Evolutionary conservation across 2,329 filamentous ascomycete species (phyloP), one percentile per base, ranked within the genome.

Genomic region (Xylariales sp.): DNA sequence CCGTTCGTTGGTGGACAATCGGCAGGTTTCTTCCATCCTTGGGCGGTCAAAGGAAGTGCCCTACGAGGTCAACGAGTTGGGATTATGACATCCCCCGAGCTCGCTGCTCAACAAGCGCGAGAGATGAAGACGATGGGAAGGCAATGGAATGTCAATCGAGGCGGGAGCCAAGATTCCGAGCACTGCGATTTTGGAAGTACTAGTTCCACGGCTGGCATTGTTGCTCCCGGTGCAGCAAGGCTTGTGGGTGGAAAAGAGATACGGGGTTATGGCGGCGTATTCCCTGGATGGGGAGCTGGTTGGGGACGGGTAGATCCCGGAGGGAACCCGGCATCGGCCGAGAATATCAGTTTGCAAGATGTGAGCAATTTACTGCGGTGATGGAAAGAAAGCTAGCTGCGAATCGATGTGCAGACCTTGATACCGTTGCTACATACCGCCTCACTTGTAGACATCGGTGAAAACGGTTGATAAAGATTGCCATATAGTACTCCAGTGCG

Each of bases 1-100:
- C 69, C 68, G 0, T 74, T 77, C 46, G 41, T 48, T 3, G 72
- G 71, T n/a, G 73, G 73, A 1, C 66, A 65, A 34, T 70, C 73
- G 0, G 73, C 73, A 2, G 73, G 73, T 1, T 76, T 76, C 47
- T 56, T 61, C 24, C 74, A 73, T 38, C 65, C 69, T 1, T 64
- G 65, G 9, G 40, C 50, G 5, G 27, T 27, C 5, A 42, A 46
- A 21, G 51, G 49, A 6, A 48, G 47, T 1, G 57, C 59, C 32
- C 47, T 48, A 9, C 51, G 54, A 10, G 53, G 49, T 20, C 55
- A 57, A 6, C 59, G 61, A 9, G 48, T 63, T 15, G 68, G 65
- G 9, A 71, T 69, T 47, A 70, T 69, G 66, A 64, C 64, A 1
- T 66, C 62, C 3, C 68, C 69, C 1, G 64, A 70, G 34, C 42